phyloP scores from a whole-genome alignment of 1,284 basidiomycete genomes.

The Ceratobasidium sp. region DNA sequence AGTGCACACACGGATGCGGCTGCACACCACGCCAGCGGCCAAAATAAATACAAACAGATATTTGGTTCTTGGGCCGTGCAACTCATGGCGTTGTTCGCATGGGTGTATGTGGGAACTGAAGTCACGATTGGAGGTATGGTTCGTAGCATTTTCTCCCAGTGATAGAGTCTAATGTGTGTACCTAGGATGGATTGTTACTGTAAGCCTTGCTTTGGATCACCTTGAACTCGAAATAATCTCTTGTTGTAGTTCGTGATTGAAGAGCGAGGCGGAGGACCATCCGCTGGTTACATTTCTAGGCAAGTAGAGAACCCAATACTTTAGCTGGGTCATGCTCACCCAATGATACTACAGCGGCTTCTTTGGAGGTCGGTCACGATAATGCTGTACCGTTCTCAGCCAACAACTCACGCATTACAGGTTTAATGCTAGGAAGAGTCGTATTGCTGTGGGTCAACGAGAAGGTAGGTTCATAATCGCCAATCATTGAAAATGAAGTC shows the following conservation, averaged over 20 bases:
- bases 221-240: neutral
- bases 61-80: constrained; percentile 39
- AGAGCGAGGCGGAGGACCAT: constrained; percentile 49
- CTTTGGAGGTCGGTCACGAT: constrained; percentile 19
- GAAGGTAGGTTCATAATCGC: constrained; percentile 41
- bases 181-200: constrained; percentile 31
- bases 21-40: neutral
- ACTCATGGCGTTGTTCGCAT: constrained; percentile 44
- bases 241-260: constrained; percentile 41
- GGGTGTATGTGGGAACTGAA: constrained; percentile 45
- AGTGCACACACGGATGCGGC: too few relatives aligned
- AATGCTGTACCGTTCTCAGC: neutral
- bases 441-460: constrained; percentile 48
- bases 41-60: constrained; percentile 36
- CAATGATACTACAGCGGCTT: neutral
- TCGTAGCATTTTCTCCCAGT: neutral
- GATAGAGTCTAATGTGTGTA: neutral
- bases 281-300: constrained; percentile 51
- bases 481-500: too few relatives aligned
- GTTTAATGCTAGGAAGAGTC: constrained; percentile 48
- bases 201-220: neutral
- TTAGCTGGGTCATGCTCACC: neutral
- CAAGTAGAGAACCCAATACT: neutral
- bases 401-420: constrained; percentile 15
- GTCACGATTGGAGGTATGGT: constrained; percentile 45